These are phyloP conservation scores for Picochlorum sp. DNA, from an alignment of 139 green algal species.

Conservation along the genomic window DNA sequence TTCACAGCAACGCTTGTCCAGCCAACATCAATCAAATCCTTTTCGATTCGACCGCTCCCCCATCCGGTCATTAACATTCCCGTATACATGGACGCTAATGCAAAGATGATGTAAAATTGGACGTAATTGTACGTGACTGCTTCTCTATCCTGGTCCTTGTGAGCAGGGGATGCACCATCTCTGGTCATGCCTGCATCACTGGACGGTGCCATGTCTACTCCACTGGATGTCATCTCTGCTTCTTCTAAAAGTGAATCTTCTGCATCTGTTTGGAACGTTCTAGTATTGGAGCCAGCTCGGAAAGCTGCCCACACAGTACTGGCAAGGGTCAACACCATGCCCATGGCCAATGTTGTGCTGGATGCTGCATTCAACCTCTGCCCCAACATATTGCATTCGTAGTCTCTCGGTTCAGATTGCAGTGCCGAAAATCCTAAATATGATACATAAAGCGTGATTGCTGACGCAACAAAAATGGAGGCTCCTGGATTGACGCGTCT, in stretches of 20 bases:
- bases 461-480: constrained; percentile 80
- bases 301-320: constrained; percentile 84
- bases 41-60: constrained; percentile 55
- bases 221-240: constrained; percentile 50
- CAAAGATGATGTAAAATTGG: constrained; percentile 98
- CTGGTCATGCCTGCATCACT: constrained; percentile 1
- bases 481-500: constrained; percentile 9
- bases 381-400: constrained; percentile 86
- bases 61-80: constrained; percentile 97
- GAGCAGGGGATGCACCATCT: neutral
- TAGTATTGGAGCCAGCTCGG: constrained; percentile 78
- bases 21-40: constrained; percentile 85
- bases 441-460: constrained; percentile 76
- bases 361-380: constrained; percentile 57
- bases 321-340: constrained; percentile 75
- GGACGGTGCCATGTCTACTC: constrained; percentile 49
- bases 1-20: constrained; percentile 96
- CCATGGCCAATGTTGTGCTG: constrained; percentile 63
- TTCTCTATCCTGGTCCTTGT: neutral
- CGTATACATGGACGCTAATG: constrained; percentile 88
- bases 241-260: constrained; percentile 19
- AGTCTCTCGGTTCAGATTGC: constrained; percentile 70
- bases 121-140: constrained; percentile 32
- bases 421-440: constrained; percentile 89
- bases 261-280: constrained; percentile 43